Evolutionary conservation across 805 yeast genomes (phyloP), one percentile per base, ranked within the genome.

Genomic region (Nakazawaea anatomiae): DNA sequence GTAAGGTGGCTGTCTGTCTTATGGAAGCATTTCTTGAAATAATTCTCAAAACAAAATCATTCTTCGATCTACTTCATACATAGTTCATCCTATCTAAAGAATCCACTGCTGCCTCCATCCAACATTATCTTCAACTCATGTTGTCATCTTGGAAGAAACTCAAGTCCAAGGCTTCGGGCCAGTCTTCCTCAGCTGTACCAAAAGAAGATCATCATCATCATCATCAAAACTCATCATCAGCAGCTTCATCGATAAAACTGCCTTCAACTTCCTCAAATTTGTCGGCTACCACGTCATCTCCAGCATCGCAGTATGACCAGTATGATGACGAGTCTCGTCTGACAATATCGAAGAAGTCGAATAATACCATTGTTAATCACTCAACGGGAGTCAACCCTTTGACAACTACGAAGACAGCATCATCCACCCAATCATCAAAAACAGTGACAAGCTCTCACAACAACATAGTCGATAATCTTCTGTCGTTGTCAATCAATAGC

Each of bases 141-240:
- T 34, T 51, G 10, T 51, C 53, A 2, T 46, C 50, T 7, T 51
- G 53, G 53, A 51, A 51, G 27, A 51, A 51, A 43, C 41, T 51
- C 36, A 51, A 51, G 32, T 51, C 53, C 3, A 51, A 51, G 50
- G 53, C 53, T 9, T 30, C 47, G 11, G 53, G 53, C 12, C 46
- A 41, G 7, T 7, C 39, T 5, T 38, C 10, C 31, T 7, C 39
- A 9, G 9, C 28, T 18, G 10, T 36, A 6, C 7, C 14, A 27
- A 36, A 44, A 9, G 46, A 39, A 34, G 39, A 39, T 12, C 40
- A 38, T 6, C n/a, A 38, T 40, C 32, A 39, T 12, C 40, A 38
- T 12, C 10, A 38, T 38, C 40, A 11, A 34, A 34, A 34, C 12
- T n/a, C 42, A 12, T 35, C 50, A n/a, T 42, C 51, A 25, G 42